Conservation (phyloP, 2,329 filamentous ascomycete genomes). For the Biscogniauxia mediterranea region DNA sequence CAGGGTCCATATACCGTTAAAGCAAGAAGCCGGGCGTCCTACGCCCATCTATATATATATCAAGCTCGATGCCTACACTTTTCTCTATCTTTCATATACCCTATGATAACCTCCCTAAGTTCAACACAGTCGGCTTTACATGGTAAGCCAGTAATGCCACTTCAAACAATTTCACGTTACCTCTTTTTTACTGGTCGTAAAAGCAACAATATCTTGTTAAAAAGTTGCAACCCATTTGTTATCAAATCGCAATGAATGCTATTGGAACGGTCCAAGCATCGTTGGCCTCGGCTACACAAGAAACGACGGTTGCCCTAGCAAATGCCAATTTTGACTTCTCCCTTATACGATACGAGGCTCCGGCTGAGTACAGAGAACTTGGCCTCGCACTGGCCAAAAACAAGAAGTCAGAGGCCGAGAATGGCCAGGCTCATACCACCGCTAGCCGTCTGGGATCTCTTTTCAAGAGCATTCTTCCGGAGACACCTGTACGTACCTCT, state of each 20-base stretch:
- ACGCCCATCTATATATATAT: too few species aligned
- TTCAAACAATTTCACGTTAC: background rate
- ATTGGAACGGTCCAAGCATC: slow-evolving; percentile 9
- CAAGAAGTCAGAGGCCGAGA: slow-evolving; percentile 8
- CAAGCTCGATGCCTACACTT: too few species aligned
- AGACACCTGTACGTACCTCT: slow-evolving; percentile 2
- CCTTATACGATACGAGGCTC: slow-evolving; percentile 8
- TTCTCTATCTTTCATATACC: too few species aligned
- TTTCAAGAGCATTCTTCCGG: slow-evolving; percentile 7
- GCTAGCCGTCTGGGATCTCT: slow-evolving; percentile 10
- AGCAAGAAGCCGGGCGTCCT: too few species aligned
- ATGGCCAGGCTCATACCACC: slow-evolving; percentile 6
- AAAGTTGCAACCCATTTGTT: background rate
- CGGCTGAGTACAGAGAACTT: slow-evolving; percentile 7
- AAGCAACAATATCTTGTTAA: too few species aligned
- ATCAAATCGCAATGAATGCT: slow-evolving; percentile 5
- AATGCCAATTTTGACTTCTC: slow-evolving; percentile 17
- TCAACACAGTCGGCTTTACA: too few species aligned
- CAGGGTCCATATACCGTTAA: too few species aligned
- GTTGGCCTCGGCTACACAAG: slow-evolving; percentile 5
- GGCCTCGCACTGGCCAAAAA: slow-evolving; percentile 3
- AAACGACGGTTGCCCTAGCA: slow-evolving; percentile 12
- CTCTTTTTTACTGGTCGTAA: background rate
- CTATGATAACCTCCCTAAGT: too few species aligned
- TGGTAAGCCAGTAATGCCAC: too few species aligned